These are phyloP conservation scores for Clohesyomyces aquaticus DNA, from an alignment of 495 filamentous ascomycete species.

Conservation along the genomic window DNA sequence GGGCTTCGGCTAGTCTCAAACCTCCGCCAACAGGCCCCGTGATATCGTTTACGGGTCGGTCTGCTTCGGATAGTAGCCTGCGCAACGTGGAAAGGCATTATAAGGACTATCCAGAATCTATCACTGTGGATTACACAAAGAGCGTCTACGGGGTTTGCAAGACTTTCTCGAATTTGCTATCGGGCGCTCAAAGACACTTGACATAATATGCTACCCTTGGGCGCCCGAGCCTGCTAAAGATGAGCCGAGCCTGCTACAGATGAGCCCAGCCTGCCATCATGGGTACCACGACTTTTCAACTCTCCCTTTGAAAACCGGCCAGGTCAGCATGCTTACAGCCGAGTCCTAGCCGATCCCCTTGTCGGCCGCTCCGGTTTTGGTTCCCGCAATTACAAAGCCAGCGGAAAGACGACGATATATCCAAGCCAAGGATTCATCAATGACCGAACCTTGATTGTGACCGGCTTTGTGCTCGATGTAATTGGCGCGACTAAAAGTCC, in stretches of 20 bases:
- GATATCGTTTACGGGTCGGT: too few species aligned
- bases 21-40: too few species aligned
- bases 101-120: too few species aligned
- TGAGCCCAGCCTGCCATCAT: neutral
- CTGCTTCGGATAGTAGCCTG: too few species aligned
- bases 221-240: slow-evolving; percentile 19
- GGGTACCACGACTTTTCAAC: neutral
- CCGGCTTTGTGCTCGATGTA: slow-evolving; percentile 7
- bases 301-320: neutral
- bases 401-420: slow-evolving; percentile 10
- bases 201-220: slow-evolving; percentile 36
- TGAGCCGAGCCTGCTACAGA: too few species aligned
- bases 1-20: too few species aligned
- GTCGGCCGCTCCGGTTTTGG: slow-evolving; percentile 3
- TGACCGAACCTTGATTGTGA: neutral
- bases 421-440: slow-evolving; percentile 3
- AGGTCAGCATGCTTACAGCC: neutral
- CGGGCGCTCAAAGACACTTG: slow-evolving; percentile 25
- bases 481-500: neutral
- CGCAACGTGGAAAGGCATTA: too few species aligned
- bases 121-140: slow-evolving; percentile 30
- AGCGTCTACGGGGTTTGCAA: slow-evolving; percentile 25
- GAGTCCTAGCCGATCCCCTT: neutral
- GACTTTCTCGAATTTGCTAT: slow-evolving; percentile 35
- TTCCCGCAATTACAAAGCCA: slow-evolving; percentile 11